Evolutionary conservation across 1,139 yeast species (phyloP), one percentile per base, ranked within the genome.

Genomic region (Geotrichum siamense): DNA sequence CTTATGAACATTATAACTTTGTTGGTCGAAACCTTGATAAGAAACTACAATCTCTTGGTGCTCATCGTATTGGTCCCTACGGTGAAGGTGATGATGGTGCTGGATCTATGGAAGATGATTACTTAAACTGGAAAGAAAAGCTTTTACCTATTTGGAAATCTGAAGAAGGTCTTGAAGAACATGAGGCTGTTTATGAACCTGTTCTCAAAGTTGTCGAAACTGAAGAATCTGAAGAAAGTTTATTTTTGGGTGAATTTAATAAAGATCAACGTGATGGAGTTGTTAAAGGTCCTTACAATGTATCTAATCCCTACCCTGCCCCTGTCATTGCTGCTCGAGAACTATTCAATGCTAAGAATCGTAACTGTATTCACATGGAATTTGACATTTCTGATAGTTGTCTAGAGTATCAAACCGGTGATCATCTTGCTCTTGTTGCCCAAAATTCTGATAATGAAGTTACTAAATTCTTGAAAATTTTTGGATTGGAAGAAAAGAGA

Each of bases 51-150:
- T 71, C 69, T 32, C 77, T 83, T 42, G 91, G 91, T 43, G 96
- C 91, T 25, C 72, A 72, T 41, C 63, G 79, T 45, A 68, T 89
- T 47, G 93, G 93, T 40, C 72, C 69, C 22, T 75, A 76, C 49
- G 96, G 97, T 43, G 78, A 79, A 64, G 98, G 96, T 62, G 98
- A 89, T 61, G 98, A 89, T 59, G 96, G 96, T 55, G 75, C 77
- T 52, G 97, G 94, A 36, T 79, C 95, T 43, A 80, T 89, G 74
- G 97, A 91, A 65, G 98, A 91, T 65, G 97, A 91, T 64, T 91
- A 79, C 64, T 67, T 91, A 61, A 70, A 87, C 39, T 91, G 98
- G 98, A 89, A 89, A 66, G 96, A 89, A 51, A 64, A 70, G 15
- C 71, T 84, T 47, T 72, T 82, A 56, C 86, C 79, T 42, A 64